Base-by-base conservation (phyloP, 768 basidiomycete genomes). In the Lentinula detonsa region DNA sequence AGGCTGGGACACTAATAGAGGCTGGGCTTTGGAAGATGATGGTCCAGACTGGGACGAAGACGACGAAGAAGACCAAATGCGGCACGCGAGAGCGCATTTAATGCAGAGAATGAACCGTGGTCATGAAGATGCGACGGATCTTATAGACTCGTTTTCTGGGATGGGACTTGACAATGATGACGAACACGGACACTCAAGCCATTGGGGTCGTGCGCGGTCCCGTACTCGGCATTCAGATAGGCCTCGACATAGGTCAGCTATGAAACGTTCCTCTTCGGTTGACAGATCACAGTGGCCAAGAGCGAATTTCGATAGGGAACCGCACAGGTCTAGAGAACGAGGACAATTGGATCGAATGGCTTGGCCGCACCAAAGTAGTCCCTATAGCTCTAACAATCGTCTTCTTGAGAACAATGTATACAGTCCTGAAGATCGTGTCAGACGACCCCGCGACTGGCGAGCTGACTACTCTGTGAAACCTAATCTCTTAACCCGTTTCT, bases 361-460 rank as follows among this genome's bases (percentile, higher is more conserved):
- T 34, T 51, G 31, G 31, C 13, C 11, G 1, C 16, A 10, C 28
- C 28, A 51, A 31, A 5, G 11, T 16, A 51, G 16, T n/a, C 50
- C 50, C 11, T 51, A 33, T 13, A 34, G 13, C 31, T n/a, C 50
- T 13, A 42, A 45, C 21, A 40, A 40, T 31, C 37, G 39, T 8
- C 39, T 43, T 11, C 28, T 56, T 18, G 55, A 59, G n/a, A 33
- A 33, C 23, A 34, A 48, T 4, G 16, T 35, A n/a, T 59, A 48
- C 10, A 28, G n/a, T 45, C 43, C 37, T 13, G 28, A 59, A 34
- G 57, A 59, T 37, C 45, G 43, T 6, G 37, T 59, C 21, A 35
- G 23, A 8, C 57, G 78, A 11, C 78, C 78, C 39, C 62, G 71
- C 21, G 78, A 80, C 65, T 80, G 78, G 78, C 71, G 78, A 53